Percentiles rank a stretch among this genome's conserved stretches.
Conservation (phyloP, 768 basidiomycete species). For the Mycena amicta region DNA sequence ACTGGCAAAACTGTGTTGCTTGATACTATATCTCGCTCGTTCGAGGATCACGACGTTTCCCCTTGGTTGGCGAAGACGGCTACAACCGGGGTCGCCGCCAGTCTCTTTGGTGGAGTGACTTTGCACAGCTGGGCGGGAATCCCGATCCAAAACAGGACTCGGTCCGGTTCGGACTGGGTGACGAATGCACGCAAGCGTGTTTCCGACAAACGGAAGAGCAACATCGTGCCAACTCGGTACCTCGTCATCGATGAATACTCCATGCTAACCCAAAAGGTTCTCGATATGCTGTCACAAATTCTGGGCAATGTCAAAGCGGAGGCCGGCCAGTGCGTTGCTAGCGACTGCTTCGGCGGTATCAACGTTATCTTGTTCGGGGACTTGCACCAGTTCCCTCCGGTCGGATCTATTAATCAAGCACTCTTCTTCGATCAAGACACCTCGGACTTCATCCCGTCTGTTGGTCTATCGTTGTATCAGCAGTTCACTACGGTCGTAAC, state of each 20-base stretch:
- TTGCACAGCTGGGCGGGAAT: slow-evolving; percentile 35
- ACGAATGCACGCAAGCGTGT: background rate
- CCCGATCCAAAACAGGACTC: slow-evolving; percentile 11
- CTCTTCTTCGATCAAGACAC: slow-evolving; percentile 26
- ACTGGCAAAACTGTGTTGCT: slow-evolving; percentile 47
- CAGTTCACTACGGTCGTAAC: no score
- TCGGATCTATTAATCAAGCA: slow-evolving; percentile 27
- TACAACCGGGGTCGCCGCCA: slow-evolving; percentile 42
- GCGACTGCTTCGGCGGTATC: slow-evolving; percentile 37
- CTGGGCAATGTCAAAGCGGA: slow-evolving; percentile 14
- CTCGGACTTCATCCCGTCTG: no score
- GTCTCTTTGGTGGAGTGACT: slow-evolving; percentile 40
- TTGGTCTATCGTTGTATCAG: no score
- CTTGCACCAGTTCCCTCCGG: slow-evolving; percentile 49
- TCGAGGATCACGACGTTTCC: slow-evolving; percentile 14
- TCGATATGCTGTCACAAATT: slow-evolving; percentile 24
- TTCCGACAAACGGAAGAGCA: slow-evolving; percentile 13
- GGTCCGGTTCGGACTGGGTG: background rate
- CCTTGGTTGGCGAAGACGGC: slow-evolving; percentile 36
- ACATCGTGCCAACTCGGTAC: slow-evolving; percentile 24
- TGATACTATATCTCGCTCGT: slow-evolving; percentile 36
- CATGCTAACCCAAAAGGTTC: slow-evolving; percentile 34
- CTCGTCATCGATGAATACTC: slow-evolving; percentile 44
- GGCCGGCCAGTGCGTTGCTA: slow-evolving; percentile 1
- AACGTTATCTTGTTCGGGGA: slow-evolving; percentile 45